A percentile compares a stretch with the other conserved stretches of the same genome.
Evolutionary conservation across 2,329 filamentous ascomycete genomes (phyloP).

Genomic region (Fusarium sp.): DNA sequence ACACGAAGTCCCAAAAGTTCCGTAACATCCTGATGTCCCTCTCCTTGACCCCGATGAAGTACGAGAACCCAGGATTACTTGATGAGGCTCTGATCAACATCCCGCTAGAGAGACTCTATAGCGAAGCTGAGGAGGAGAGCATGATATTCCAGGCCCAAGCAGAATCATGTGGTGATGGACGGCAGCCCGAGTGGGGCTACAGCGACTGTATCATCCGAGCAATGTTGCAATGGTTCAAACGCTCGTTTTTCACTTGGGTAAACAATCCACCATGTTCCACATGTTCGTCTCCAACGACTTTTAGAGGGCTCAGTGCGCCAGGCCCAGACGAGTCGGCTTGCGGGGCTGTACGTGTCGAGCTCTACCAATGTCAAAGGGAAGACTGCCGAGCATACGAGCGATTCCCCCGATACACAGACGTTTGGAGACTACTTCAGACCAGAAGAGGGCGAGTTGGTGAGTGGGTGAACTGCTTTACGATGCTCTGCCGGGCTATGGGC

Average conservation of each 20-base stretch:
- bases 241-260: not conserved
- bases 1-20: not conserved
- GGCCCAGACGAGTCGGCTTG: not conserved
- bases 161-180: not conserved
- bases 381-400: rapidly evolving
- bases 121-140: not conserved
- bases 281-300: not conserved
- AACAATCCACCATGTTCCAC: not conserved
- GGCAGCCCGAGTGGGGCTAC: not conserved
- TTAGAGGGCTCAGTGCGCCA: rapidly evolving
- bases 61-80: not conserved
- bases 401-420: not conserved
- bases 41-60: not conserved
- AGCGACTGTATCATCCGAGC: not conserved
- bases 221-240: not conserved
- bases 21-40: not conserved
- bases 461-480: not conserved
- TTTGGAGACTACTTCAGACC: not conserved
- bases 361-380: rapidly evolving
- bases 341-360: not conserved
- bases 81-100: not conserved
- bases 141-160: not conserved
- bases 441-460: not conserved
- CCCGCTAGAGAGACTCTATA: not conserved
- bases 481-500: not conserved